A percentile compares a stretch with the other conserved stretches of the same genome.
phyloP scores from a whole-genome alignment of 495 filamentous ascomycete genomes.

The Penicillium canariense region DNA sequence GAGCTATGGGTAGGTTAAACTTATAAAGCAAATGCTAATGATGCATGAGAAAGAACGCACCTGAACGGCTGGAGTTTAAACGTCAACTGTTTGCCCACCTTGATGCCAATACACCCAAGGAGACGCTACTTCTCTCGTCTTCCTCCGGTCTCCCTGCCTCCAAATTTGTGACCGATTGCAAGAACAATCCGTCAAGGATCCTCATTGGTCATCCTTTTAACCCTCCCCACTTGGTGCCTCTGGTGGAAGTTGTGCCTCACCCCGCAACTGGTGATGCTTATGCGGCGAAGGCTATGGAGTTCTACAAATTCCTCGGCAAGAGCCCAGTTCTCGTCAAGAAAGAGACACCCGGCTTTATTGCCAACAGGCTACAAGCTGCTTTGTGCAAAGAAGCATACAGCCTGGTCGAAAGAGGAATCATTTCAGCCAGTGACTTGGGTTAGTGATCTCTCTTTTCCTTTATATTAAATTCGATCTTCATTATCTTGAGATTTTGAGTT shows the following conservation, averaged over 20 bases:
- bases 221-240: conserved; percentile 55
- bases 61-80: conserved; percentile 21
- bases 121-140: conserved; percentile 21
- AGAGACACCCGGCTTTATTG: conserved; percentile 44
- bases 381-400: conserved; percentile 35
- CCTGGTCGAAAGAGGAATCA: conserved; percentile 30
- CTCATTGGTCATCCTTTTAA: conserved; percentile 58
- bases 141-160: conserved; percentile 26
- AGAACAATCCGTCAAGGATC: conserved; percentile 33
- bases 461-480: too few species aligned
- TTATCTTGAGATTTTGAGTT: too few species aligned
- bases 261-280: conserved; percentile 6
- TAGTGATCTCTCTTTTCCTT: too few species aligned
- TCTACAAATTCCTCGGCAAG: conserved; percentile 42
- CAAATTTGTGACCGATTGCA: conserved; percentile 21
- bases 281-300: conserved; percentile 28
- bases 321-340: conserved; percentile 45
- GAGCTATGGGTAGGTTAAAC: too few species aligned
- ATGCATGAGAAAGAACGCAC: too few species aligned
- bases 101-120: conserved; percentile 12
- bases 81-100: conserved; percentile 20
- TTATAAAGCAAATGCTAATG: too few species aligned
- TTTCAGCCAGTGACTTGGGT: conserved; percentile 36
- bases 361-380: conserved; percentile 37
- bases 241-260: conserved; percentile 53